Percentiles rank a stretch among this genome's conserved stretches.
Conservation (phyloP, 2,329 filamentous ascomycete species). For the Cordyceps militaris region DNA sequence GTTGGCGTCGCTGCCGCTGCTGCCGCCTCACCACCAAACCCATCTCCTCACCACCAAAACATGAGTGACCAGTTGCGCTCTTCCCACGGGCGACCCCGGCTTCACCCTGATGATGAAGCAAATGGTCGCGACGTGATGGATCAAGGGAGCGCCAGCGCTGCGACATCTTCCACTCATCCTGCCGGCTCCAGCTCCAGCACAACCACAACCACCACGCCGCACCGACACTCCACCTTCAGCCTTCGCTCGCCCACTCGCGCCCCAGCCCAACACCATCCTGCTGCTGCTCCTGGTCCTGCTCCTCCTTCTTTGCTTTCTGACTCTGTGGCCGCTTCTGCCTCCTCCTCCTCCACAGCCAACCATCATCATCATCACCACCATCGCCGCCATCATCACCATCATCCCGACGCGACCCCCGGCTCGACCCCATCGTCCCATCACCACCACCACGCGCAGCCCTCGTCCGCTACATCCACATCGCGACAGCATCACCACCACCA, state of each 20-base stretch:
- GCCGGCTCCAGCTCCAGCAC: background rate
- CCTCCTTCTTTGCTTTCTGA: background rate
- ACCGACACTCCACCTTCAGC: constrained; percentile 39
- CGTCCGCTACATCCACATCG: background rate
- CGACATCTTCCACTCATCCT: background rate
- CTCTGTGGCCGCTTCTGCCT: background rate
- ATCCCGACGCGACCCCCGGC: constrained; percentile 13
- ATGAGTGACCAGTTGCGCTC: background rate
- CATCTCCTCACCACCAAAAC: background rate
- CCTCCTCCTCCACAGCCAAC: constrained; percentile 15
- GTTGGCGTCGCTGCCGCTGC: background rate
- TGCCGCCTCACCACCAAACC: background rate
- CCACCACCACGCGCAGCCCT: constrained; percentile 14
- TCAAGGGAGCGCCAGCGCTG: constrained; percentile 21
- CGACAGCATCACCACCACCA: constrained; percentile 14
- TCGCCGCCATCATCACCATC: constrained; percentile 21
- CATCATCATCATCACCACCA: constrained; percentile 26
- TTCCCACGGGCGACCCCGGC: background rate
- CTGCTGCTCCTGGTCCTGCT: constrained; percentile 11
- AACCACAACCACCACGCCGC: constrained; percentile 20
- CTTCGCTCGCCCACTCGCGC: constrained; percentile 40
- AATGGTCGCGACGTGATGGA: constrained; percentile 39
- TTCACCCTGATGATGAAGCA: background rate
- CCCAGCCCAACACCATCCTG: constrained; percentile 21
- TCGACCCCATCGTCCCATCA: constrained; percentile 21